These are phyloP conservation scores for Hypoxylon subgilvum DNA, from an alignment of 495 filamentous ascomycete species.

Conservation along the genomic window DNA sequence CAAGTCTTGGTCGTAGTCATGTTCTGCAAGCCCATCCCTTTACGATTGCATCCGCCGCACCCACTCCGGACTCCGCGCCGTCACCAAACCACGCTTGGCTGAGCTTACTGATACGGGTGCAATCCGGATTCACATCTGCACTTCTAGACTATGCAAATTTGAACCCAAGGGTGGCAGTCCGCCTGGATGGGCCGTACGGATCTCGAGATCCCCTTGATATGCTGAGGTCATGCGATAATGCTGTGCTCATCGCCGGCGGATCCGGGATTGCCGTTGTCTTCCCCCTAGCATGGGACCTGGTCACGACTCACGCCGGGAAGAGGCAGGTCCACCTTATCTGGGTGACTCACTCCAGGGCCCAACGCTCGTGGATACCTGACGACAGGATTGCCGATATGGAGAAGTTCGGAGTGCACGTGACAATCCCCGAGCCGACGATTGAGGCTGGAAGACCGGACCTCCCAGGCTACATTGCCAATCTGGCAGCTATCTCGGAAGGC, in stretches of 20 bases:
- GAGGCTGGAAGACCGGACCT: conserved; percentile 61
- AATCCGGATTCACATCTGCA: conserved; percentile 63
- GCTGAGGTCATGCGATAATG: conserved; percentile 49
- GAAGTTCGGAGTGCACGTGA: conserved; percentile 52
- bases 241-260: conserved; percentile 65
- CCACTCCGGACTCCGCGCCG: conserved; percentile 16
- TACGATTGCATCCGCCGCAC: conserved; percentile 62
- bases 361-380: conserved; percentile 57
- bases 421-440: conserved; percentile 58
- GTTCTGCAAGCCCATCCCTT: conserved; percentile 64
- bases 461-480: conserved; percentile 40
- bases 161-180: conserved; percentile 45
- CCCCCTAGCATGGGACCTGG: conserved; percentile 55
- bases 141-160: conserved; percentile 56
- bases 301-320: conserved; percentile 19
- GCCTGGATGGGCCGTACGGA: conserved; percentile 66
- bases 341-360: conserved; percentile 58
- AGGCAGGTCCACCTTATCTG: conserved; percentile 61
- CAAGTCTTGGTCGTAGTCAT: conserved; percentile 53
- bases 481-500: conserved; percentile 32
- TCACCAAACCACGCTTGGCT: conserved; percentile 49
- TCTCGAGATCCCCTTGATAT: conserved; percentile 42
- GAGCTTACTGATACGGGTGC: conserved; percentile 60
- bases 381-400: conserved; percentile 54
- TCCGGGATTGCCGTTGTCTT: conserved; percentile 67